These are phyloP conservation scores for Camelina neglecta DNA, from an alignment of 345 rosid genomes.

Conservation along the genomic window DNA sequence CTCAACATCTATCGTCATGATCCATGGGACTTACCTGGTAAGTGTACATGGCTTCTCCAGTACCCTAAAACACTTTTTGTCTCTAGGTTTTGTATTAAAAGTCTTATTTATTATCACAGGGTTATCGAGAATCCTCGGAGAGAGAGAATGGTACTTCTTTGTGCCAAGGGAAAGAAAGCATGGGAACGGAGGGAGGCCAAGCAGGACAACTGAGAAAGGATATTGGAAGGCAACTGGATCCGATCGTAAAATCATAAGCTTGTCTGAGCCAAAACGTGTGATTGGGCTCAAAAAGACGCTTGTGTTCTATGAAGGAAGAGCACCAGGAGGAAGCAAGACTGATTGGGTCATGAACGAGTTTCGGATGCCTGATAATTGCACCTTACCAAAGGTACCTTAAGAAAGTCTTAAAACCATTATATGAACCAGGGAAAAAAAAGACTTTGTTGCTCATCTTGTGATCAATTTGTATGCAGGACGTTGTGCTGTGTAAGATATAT, in stretches of 20 bases:
- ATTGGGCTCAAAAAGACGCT: slow-evolving; percentile 88
- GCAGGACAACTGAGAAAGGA: slow-evolving; percentile 81
- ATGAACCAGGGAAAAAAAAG: slow-evolving; percentile 1
- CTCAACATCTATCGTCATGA: slow-evolving; percentile 77
- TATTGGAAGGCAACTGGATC: slow-evolving; percentile 99
- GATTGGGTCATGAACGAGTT: slow-evolving; percentile 99
- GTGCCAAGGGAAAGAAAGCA: slow-evolving; percentile 93
- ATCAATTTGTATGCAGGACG: slow-evolving; percentile 53
- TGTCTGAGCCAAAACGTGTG: slow-evolving; percentile 68
- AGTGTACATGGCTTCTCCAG: background rate
- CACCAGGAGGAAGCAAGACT: slow-evolving; percentile 88
- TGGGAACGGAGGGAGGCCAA: slow-evolving; percentile 86
- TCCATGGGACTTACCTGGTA: slow-evolving; percentile 90
- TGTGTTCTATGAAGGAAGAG: slow-evolving; percentile 89
- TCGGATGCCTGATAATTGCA: slow-evolving; percentile 76
- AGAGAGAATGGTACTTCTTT: slow-evolving; percentile 93
- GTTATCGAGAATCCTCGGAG: slow-evolving; percentile 71
- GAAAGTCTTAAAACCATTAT: background rate
- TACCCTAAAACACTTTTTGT: background rate
- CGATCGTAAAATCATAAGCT: slow-evolving; percentile 73
- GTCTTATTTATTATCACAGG: slow-evolving; percentile 44
- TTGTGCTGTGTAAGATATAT: slow-evolving; percentile 92
- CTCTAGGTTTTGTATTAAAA: background rate
- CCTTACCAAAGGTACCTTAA: slow-evolving; percentile 66
- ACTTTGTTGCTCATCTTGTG: slow-evolving; percentile 23